Evolutionary conservation across 305 asterid species (phyloP).

Genomic region (Rubia tinctorum): DNA sequence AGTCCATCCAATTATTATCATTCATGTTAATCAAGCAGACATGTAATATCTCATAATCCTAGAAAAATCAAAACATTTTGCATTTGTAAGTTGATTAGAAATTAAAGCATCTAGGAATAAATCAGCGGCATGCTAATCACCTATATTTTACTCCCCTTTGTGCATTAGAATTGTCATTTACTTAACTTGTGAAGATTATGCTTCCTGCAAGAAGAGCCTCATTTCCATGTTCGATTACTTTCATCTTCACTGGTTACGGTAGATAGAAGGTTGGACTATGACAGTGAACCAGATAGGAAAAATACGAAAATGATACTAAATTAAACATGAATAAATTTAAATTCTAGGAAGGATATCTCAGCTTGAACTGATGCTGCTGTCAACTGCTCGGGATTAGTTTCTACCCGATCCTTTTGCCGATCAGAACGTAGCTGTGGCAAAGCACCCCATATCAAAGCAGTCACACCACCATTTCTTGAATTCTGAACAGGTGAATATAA

Average conservation of each 20-base stretch:
- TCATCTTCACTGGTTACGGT: not conserved
- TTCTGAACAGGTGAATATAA: slow-evolving; percentile 40
- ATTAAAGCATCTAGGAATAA: not conserved
- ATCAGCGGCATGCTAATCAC: not conserved
- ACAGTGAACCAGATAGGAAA: not conserved
- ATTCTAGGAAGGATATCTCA: slow-evolving; percentile 76
- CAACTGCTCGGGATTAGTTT: slow-evolving; percentile 98
- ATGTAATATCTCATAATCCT: not conserved
- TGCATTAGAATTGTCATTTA: not conserved
- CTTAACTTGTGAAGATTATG: not conserved
- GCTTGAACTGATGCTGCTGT: slow-evolving; percentile 98
- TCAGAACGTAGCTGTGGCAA: slow-evolving; percentile 98
- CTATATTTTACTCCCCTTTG: not conserved
- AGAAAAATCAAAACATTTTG: not conserved
- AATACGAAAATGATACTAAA: not conserved
- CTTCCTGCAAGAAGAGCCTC: not conserved
- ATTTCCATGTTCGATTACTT: not conserved
- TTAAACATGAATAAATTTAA: not conserved
- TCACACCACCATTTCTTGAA: slow-evolving; percentile 61
- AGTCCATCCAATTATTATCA: not conserved
- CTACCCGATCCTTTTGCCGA: slow-evolving; percentile 95
- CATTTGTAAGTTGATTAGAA: not conserved
- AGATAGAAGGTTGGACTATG: not conserved
- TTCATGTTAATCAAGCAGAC: not conserved
- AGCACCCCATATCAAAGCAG: slow-evolving; percentile 97